Evolutionary conservation across 2,329 filamentous ascomycete species (phyloP), one percentile per base, ranked within the genome.

Genomic region (Diaporthe citri): DNA sequence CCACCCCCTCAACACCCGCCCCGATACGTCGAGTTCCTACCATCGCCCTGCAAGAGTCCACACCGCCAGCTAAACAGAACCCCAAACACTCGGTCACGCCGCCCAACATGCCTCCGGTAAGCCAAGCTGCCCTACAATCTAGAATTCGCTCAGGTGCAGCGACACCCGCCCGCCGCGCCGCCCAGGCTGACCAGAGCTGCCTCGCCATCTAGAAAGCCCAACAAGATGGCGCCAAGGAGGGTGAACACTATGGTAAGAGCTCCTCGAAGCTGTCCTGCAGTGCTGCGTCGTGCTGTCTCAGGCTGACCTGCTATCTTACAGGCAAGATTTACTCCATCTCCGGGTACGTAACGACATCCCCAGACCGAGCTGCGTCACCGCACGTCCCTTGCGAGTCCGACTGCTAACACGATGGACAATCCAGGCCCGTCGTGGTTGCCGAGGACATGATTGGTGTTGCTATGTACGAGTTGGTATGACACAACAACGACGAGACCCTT

Each of bases 381-480:
- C 41, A 48, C 17, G 17, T n/a, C 34, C 59, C 46, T 6, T 15
- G 8, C 36, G 31, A 64, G 39, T 13, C 48, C 72, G 71, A 78
- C 76, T 76, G 76, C 85, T 87, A 81, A 87, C 78, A 67, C 64
- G 48, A 71, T 46, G 64, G 43, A 71, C 25, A 62, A 59, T 66
- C 57, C 78, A 93, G 94, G 79, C 97, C 97, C 83, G 97, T 99
- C 89, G 93, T 99, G 81, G 91, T 99, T 80, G 97, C 96, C 84
- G 96, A 98, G 88, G 93, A 98, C 86, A 98, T 99, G 96, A 95
- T 96, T 83, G 97, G 97, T 85, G 97, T 97, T 90, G 96, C 97
- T 85, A 99, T 99, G 97, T 98, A 98, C 92, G 97, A 99, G 88
- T 90, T 99, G 88, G 95, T 95, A 89, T 80, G 92, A 85, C 36